A percentile compares a stretch with the other conserved stretches of the same genome.
phyloP scores from a whole-genome alignment of 2,329 filamentous ascomycete genomes.

The Cytospora schulzeri region DNA sequence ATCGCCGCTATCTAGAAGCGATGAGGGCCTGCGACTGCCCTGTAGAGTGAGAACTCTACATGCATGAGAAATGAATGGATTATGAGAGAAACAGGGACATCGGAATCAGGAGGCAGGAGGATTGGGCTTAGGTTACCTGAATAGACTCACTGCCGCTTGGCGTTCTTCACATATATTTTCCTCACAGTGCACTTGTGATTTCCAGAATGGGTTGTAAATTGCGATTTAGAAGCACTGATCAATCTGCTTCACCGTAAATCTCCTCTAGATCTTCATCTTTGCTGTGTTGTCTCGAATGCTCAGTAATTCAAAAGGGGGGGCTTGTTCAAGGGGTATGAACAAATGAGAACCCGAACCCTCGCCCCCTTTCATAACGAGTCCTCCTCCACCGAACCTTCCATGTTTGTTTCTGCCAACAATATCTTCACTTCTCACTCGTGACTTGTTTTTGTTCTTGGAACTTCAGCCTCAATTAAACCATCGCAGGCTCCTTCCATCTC shows the following conservation, averaged over 20 bases:
- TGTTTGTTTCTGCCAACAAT: not conserved
- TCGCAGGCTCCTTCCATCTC: not conserved
- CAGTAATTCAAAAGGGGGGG: not conserved
- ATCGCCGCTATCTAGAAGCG: constrained; percentile 17
- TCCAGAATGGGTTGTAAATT: not conserved
- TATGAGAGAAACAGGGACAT: not conserved
- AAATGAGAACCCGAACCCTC: too few relatives aligned
- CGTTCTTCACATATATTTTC: not conserved
- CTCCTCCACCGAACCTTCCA: not conserved
- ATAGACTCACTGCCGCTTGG: not conserved
- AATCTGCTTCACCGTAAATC: not conserved
- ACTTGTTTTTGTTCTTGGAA: not conserved
- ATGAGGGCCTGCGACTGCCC: constrained; percentile 1
- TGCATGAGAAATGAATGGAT: constrained; percentile 3
- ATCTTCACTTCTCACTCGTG: not conserved
- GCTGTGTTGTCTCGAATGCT: not conserved
- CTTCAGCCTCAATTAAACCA: not conserved
- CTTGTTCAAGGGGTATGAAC: too few relatives aligned
- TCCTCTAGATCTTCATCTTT: not conserved
- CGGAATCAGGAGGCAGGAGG: not conserved
- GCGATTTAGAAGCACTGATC: too few relatives aligned
- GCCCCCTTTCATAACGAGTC: not conserved
- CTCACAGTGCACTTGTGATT: not conserved
- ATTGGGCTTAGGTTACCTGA: not conserved
- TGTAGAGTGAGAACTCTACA: not conserved